phyloP scores from a whole-genome alignment of 2,329 filamentous ascomycete genomes.

The Fusarium caatingaense region DNA sequence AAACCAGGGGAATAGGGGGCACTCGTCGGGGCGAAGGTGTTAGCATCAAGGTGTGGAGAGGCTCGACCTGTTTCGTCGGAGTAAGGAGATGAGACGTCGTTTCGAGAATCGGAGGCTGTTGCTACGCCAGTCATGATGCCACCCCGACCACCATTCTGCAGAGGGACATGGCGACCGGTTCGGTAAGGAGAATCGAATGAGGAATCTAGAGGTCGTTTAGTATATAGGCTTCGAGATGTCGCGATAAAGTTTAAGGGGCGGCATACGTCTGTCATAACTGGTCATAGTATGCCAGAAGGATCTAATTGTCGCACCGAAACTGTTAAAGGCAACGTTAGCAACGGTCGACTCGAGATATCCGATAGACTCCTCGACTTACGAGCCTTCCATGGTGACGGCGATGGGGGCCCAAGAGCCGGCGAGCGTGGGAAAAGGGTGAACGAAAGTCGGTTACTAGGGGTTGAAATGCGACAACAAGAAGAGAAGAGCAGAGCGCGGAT shows the following conservation, averaged over 20 bases:
- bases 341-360: not conserved
- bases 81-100: conserved; percentile 84
- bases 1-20: conserved; percentile 91
- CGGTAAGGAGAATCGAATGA: conserved; percentile 93
- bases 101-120: conserved; percentile 88
- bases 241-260: conserved; percentile 10
- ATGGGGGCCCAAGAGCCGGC: conserved; percentile 36
- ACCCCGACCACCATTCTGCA: conserved; percentile 83
- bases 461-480: conserved; percentile 18
- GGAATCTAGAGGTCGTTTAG: conserved; percentile 72
- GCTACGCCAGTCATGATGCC: conserved; percentile 87
- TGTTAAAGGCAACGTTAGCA: conserved; percentile 48
- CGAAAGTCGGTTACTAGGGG: conserved; percentile 31
- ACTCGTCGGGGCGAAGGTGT: conserved; percentile 62
- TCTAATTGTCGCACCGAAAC: conserved; percentile 79
- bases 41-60: conserved; percentile 55
- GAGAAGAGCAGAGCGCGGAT: conserved; percentile 12
- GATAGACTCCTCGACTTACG: conserved; percentile 42
- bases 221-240: conserved; percentile 1
- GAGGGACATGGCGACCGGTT: conserved; percentile 88
- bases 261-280: conserved; percentile 75
- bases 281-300: conserved; percentile 96
- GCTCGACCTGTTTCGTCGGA: conserved; percentile 74
- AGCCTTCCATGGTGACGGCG: conserved; percentile 47
- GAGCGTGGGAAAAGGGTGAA: conserved; percentile 32